Base-by-base conservation (phyloP, 2,329 filamentous ascomycete genomes). In the Colletotrichum lentis region DNA sequence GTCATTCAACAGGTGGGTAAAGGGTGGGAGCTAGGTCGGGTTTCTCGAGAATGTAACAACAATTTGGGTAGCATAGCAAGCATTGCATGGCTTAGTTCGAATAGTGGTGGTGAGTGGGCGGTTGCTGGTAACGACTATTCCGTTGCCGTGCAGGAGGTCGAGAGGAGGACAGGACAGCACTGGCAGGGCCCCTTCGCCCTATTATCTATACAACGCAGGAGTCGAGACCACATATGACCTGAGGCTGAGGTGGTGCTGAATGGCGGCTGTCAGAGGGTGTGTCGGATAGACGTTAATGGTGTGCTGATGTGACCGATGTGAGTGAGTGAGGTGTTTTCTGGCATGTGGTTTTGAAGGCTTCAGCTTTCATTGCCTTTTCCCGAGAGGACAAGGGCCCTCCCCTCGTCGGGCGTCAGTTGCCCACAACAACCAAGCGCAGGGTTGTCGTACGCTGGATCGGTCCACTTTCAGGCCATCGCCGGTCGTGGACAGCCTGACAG, bases 301-400 rank as follows among this genome's bases (percentile, higher is more conserved):
- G 37, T 41, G 44, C 35, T 55, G 46, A 27, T 71, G 46, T 64
- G 54, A 47, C 31, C 56, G 49, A 53, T 44, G 53, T 71, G 71
- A 35, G 31, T 35, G 31, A 35, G 31, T 35, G 31, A 65, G 72
- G 56, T 71, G 62, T 71, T 72, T 71, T 70, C 68, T 72, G 72
- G 71, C 73, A 72, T 73, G 70, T 72, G 71, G 71, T 70, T 69
- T 58, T 18, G 22, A 46, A 22, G 27, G 37, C 43, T 35, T 52
- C 58, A 18, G 12, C 14, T 27, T 43, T 18, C 31, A n/a, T 46
- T 64, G 46, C 62, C 43, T 54, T 60, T 60, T 20, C 52, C 58
- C 31, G 7, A 10, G 31, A 52, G 37, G 59, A 20, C 52, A 46
- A 46, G 58, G 57, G 12, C 61, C 20, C 44, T 16, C 43, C 61